These are phyloP conservation scores for Asterochloris erici DNA, from an alignment of 139 green algal species.

Conservation along the genomic window DNA sequence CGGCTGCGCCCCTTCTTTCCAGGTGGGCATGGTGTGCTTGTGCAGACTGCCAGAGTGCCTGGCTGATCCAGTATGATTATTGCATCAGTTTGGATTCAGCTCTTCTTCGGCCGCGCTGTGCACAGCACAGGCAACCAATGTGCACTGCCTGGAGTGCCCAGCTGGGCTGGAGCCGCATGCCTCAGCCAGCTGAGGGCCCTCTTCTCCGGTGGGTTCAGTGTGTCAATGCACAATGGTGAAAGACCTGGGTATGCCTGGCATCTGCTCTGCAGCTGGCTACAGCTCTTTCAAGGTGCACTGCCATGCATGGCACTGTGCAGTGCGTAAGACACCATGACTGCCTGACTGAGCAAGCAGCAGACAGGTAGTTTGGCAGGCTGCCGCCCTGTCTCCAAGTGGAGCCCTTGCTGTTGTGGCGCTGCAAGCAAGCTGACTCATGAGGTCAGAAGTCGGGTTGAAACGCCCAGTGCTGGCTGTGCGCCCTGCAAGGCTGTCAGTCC, in stretches of 20 bases:
- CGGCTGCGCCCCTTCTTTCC: constrained; percentile 48
- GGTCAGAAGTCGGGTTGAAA: neutral
- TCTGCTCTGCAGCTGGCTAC: too few species aligned
- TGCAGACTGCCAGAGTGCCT: neutral
- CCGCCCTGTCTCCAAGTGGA: too few species aligned
- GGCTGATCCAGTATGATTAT: neutral
- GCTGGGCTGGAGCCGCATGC: neutral
- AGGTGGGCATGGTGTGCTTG: constrained; percentile 20
- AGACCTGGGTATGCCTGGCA: too few species aligned
- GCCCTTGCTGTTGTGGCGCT: too few species aligned
- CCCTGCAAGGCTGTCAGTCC: neutral
- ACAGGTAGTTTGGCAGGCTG: too few species aligned
- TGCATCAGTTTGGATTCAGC: neutral
- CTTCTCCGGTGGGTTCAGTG: neutral
- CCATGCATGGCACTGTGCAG: too few species aligned
- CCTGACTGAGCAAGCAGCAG: too few species aligned
- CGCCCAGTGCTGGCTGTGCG: neutral
- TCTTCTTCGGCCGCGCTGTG: too few species aligned
- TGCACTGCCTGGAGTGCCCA: neutral
- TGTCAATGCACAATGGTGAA: too few species aligned
- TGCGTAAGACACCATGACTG: too few species aligned
- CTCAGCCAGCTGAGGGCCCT: neutral
- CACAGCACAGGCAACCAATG: neutral
- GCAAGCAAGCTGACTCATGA: neutral
- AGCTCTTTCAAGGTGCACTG: too few species aligned